phyloP scores from a whole-genome alignment of 2,329 filamentous ascomycete species.

The Monosporascus sp. region DNA sequence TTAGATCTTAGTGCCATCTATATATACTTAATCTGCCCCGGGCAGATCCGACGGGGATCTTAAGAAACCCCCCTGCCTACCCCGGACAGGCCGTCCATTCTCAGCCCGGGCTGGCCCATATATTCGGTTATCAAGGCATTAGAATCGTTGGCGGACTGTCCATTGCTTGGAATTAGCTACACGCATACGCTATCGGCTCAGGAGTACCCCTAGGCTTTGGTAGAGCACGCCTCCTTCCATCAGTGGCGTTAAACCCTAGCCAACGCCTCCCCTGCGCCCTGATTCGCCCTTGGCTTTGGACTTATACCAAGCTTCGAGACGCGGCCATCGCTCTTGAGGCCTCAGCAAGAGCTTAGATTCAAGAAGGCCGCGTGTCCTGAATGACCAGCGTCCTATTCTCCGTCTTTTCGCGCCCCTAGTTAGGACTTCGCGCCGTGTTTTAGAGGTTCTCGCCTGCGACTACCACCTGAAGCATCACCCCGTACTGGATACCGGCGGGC shows the following conservation, averaged over 20 bases:
- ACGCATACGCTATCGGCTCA: background rate
- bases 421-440: constrained; percentile 1
- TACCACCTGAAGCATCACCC: constrained; percentile 4
- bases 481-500: constrained; percentile 2
- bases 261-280: background rate
- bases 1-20: background rate
- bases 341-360: constrained; percentile 3
- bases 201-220: background rate
- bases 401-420: constrained; percentile 1
- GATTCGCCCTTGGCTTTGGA: constrained; percentile 6
- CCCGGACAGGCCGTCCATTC: background rate
- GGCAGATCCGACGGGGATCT: background rate
- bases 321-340: constrained; percentile 3
- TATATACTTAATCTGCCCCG: background rate
- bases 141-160: background rate
- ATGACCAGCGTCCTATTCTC: constrained; percentile 4
- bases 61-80: background rate
- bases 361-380: background rate
- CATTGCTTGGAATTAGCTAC: background rate
- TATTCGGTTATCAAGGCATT: background rate
- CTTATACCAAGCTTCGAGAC: constrained; percentile 3
- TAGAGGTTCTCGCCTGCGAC: constrained; percentile 4
- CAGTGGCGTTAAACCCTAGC: background rate
- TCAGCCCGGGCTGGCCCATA: background rate
- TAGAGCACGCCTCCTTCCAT: background rate